A percentile compares a stretch with the other conserved stretches of the same genome.
These are phyloP conservation scores for Hymenoscyphus occultus DNA, from an alignment of 2,329 filamentous ascomycete species.

Conservation along the genomic window DNA sequence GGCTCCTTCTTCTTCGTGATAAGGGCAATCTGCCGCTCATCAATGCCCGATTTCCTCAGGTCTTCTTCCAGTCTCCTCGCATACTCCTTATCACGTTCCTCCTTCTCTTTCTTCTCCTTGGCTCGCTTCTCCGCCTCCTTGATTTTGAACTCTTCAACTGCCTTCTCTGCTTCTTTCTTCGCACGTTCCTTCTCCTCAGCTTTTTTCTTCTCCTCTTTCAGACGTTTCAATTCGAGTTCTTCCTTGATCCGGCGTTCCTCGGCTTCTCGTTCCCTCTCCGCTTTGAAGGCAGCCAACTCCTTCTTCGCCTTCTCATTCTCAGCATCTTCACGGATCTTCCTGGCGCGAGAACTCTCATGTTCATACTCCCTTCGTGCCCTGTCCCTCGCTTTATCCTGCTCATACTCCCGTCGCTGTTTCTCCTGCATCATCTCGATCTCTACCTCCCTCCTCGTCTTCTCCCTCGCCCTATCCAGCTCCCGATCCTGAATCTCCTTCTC, in stretches of 20 bases:
- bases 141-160: conserved; percentile 49
- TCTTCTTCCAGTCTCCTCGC: conserved; percentile 55
- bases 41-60: conserved; percentile 55
- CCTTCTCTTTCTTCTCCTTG: conserved; percentile 39
- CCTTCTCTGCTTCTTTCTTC: conserved; percentile 48
- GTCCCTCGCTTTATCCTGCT: conserved; percentile 7
- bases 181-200: conserved; percentile 47
- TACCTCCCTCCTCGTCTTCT: conserved; percentile 10
- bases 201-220: conserved; percentile 45
- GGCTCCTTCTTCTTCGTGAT: conserved; percentile 57
- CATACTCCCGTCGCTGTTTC: conserved; percentile 10
- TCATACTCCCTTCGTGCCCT: conserved; percentile 8
- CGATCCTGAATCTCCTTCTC: conserved; percentile 10
- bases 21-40: conserved; percentile 56
- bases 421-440: conserved; percentile 30
- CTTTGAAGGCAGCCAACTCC: conserved; percentile 47
- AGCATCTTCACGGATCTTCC: conserved; percentile 7
- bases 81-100: conserved; percentile 36
- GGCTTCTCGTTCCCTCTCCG: conserved; percentile 31
- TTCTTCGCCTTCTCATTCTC: conserved; percentile 40
- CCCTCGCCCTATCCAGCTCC: conserved; percentile 6
- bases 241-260: conserved; percentile 44
- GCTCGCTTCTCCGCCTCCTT: conserved; percentile 37
- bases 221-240: conserved; percentile 40
- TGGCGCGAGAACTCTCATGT: conserved; percentile 4